phyloP scores from a whole-genome alignment of 83 land plant species.

The Thuja plicata region DNA sequence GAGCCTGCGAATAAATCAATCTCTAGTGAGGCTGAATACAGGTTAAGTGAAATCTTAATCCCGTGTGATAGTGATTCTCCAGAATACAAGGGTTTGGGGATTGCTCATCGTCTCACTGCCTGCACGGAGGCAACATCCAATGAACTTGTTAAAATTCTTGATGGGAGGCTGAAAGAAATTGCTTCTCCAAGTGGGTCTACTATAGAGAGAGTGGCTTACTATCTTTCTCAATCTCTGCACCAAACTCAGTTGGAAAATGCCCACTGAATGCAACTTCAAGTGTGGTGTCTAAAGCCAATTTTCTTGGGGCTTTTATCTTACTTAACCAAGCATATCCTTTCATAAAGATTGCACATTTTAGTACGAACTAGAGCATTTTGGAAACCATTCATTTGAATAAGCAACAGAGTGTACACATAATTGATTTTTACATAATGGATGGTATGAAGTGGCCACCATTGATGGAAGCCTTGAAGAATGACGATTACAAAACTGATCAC shows the following conservation, averaged over 20 bases:
- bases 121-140: background rate
- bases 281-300: background rate
- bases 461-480: no score
- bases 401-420: no score
- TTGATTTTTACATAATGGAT: no score
- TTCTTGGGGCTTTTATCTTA: background rate
- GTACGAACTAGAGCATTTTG: background rate
- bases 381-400: no score
- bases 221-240: background rate
- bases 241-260: background rate
- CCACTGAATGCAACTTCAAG: background rate
- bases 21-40: background rate
- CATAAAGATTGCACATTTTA: background rate
- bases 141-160: background rate
- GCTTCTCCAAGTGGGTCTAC: background rate
- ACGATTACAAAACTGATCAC: no score
- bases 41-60: background rate
- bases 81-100: background rate
- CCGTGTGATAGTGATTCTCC: background rate
- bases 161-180: background rate
- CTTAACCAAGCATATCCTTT: background rate
- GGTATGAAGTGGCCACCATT: no score
- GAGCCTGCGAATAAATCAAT: background rate
- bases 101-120: background rate
- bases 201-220: background rate